Conservation (phyloP, 805 yeast species). For the Pichia phayaonensis region DNA sequence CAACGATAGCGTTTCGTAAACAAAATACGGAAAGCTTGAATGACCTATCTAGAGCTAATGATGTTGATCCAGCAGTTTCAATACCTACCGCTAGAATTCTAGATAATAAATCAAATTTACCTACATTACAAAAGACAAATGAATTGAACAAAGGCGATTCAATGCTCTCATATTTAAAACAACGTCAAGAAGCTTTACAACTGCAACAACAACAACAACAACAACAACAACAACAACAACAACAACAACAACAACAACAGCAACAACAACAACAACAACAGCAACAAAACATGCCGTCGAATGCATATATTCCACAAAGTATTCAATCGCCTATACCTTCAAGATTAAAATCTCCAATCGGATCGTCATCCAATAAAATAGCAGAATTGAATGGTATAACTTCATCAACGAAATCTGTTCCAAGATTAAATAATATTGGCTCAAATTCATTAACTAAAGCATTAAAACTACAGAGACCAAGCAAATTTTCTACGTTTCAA, state of each 20-base stretch:
- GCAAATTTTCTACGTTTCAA: neutral
- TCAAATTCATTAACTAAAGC: neutral
- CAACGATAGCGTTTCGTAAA: slow-evolving; percentile 1
- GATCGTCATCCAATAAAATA: neutral
- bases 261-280: too few species aligned
- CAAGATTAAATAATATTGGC: neutral
- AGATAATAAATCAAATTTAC: neutral
- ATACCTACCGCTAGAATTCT: neutral
- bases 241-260: neutral
- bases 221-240: neutral
- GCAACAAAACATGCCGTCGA: neutral
- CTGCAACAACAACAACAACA: neutral
- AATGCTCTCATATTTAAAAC: neutral
- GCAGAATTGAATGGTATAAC: neutral
- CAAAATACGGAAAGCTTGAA: neutral
- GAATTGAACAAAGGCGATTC: neutral
- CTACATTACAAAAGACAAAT: neutral
- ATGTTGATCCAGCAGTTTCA: neutral
- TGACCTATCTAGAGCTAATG: neutral
- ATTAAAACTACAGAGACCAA: neutral
- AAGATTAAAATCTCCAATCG: neutral
- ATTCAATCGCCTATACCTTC: neutral
- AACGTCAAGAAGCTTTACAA: neutral
- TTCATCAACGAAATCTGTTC: neutral
- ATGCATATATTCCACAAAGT: neutral